Evolutionary conservation across 2,329 filamentous ascomycete genomes (phyloP), one percentile per base, ranked within the genome.

Genomic region (Trichoderma simmonsii): DNA sequence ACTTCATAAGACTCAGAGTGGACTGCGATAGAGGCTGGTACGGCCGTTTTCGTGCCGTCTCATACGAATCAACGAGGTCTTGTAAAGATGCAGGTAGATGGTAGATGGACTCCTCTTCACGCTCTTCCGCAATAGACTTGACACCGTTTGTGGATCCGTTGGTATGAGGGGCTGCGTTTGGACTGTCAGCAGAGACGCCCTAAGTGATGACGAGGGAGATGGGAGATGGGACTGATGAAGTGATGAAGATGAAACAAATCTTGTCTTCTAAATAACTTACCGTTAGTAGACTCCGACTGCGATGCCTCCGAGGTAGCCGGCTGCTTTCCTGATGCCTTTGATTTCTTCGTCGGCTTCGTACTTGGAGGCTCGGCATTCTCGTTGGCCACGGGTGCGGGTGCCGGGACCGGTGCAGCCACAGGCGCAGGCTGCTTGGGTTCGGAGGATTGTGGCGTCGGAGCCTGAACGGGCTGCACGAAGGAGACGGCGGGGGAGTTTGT

Each of bases 31-130:
- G 86, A 6, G 88, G 85, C 18, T 89, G 86, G 68, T 87, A 83
- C 28, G 89, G 87, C 36, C 92, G 89, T 78, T 89, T 90, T 83
- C 93, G 95, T 2, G 93, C 93, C 15, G 90, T 87, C 80, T 98
- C 95, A 78, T 95, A 98, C 0, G 95, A 94, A 72, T 97, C 93
- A 21, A 98, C 89, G 39, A 99, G 86, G 80, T 99, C 96, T 78
- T 94, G 93, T 69, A 99, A 84, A 34, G 93, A 94, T 7, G 94
- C 89, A 4, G 96, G 96, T 48, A 99, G 88, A 80, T 98, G 95
- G 81, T 95, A 99, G 76, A 98, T 92, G 14, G 93, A 96, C 82
- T 98, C 93, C 73, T 93, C 91, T 76, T 88, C 85, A 61, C 82
- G 68, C 36, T 78, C 78, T 73, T 86, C 82, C 32, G 82, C 79